Percentiles rank a stretch among this genome's conserved stretches.
Evolutionary conservation across 208 protist species (phyloP).

Genomic region (Leishmania major): DNA sequence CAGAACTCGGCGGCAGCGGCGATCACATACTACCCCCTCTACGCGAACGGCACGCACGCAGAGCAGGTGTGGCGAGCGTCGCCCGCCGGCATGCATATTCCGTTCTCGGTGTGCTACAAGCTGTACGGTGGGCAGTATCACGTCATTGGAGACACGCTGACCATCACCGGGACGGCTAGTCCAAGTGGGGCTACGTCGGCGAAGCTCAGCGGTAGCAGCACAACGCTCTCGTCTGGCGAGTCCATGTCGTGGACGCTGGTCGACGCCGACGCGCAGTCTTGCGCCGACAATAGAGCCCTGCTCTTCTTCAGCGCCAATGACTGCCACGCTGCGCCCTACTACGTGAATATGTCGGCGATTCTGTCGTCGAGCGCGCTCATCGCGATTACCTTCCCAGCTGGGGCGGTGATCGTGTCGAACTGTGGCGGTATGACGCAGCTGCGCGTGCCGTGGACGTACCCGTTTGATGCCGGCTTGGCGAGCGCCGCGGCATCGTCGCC

Average conservation of each 20-base stretch:
- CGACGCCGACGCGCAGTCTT: constrained; percentile 16
- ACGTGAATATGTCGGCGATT: constrained; percentile 27
- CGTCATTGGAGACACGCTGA: constrained; percentile 41
- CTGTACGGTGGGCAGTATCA: constrained; percentile 86
- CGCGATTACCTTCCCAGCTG: constrained; percentile 21
- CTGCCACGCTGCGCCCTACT: constrained; percentile 82
- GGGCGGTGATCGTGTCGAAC: constrained; percentile 29
- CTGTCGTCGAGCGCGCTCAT: constrained; percentile 1
- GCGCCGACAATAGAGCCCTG: constrained; percentile 31
- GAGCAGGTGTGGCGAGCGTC: constrained; percentile 53
- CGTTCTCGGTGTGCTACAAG: constrained; percentile 88
- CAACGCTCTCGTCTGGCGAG: constrained; percentile 54
- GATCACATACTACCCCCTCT: constrained; percentile 46
- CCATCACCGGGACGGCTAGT: constrained; percentile 36
- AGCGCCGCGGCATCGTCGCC: neutral
- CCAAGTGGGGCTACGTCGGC: constrained; percentile 51
- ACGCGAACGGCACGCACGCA: constrained; percentile 75
- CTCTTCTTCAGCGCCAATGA: constrained; percentile 75
- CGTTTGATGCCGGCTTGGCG: neutral
- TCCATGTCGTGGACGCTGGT: constrained; percentile 69
- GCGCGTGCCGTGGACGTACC: constrained; percentile 25
- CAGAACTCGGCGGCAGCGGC: constrained; percentile 17
- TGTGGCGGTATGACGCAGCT: constrained; percentile 29
- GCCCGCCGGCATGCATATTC: constrained; percentile 9
- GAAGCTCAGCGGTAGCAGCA: constrained; percentile 27